Evolutionary conservation across 139 green algal genomes (phyloP).

Genomic region (Mesotaenium endlicherianum): DNA sequence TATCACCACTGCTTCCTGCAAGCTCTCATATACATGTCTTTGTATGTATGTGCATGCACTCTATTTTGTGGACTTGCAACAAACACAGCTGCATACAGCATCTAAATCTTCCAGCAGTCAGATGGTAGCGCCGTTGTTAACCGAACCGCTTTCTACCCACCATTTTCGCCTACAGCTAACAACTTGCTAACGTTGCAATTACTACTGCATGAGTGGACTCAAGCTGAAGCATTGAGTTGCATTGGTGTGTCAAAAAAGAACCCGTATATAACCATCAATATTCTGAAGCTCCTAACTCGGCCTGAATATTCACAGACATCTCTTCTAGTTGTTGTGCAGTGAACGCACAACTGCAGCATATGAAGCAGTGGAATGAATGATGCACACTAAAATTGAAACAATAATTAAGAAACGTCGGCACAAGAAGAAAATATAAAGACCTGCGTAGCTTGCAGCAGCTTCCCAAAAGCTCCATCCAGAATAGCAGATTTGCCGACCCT

Average conservation of each 20-base stretch:
- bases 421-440: too few species aligned
- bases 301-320: neutral
- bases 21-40: too few species aligned
- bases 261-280: too few species aligned
- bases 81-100: neutral
- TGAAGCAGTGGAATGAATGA: neutral
- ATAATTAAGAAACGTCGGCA: too few species aligned
- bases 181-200: neutral
- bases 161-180: neutral
- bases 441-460: slow-evolving; percentile 7
- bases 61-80: neutral
- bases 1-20: slow-evolving; percentile 55
- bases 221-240: too few species aligned
- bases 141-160: neutral
- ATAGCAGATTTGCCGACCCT: neutral
- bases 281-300: neutral
- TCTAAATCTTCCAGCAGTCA: neutral
- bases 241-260: too few species aligned
- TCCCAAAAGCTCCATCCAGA: slow-evolving; percentile 17
- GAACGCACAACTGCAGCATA: neutral
- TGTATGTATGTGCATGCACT: too few species aligned
- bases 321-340: neutral
- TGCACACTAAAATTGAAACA: too few species aligned
- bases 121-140: neutral
- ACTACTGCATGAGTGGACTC: neutral